These are phyloP conservation scores for Bruguiera hainesii DNA, from an alignment of 441 rosid genomes.

Conservation along the genomic window DNA sequence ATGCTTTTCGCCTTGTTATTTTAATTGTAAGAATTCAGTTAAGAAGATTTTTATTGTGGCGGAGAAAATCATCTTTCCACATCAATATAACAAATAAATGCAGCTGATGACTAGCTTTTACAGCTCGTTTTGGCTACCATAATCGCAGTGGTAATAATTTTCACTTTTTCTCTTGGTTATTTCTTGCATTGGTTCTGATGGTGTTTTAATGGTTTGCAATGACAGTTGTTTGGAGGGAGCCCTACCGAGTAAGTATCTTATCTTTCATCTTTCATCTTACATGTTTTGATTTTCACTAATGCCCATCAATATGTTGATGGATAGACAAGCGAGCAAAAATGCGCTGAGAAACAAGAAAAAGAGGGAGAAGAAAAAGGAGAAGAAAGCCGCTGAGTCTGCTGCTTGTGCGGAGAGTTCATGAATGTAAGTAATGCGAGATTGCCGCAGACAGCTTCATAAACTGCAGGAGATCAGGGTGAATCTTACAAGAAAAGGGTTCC, in stretches of 20 bases:
- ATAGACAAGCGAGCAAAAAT: constrained; percentile 82
- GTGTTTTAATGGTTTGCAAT: constrained; percentile 24
- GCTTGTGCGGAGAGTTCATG: constrained; percentile 19
- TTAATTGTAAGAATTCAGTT: too few relatives aligned
- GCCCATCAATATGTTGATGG: neutral
- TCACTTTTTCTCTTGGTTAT: neutral
- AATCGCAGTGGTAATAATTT: neutral
- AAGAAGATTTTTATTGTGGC: too few relatives aligned
- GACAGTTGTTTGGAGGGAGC: constrained; percentile 65
- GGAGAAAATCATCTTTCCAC: too few relatives aligned
- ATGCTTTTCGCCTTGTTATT: too few relatives aligned
- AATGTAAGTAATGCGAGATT: neutral
- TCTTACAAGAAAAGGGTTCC: neutral
- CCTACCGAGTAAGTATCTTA: constrained; percentile 53
- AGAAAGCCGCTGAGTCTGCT: constrained; percentile 56
- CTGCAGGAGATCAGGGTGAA: neutral
- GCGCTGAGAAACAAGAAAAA: constrained; percentile 90
- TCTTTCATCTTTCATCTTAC: neutral
- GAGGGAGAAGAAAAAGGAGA: constrained; percentile 79
- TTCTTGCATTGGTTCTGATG: constrained; percentile 30
- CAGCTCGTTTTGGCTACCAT: neutral
- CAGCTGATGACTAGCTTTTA: too few relatives aligned
- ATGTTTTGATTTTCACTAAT: neutral
- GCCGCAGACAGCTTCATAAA: neutral
- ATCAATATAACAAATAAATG: too few relatives aligned